Percentiles rank a stretch among this genome's conserved stretches.
These are phyloP conservation scores for Dioscorea zingiberensis DNA, from an alignment of 106 monocot genomes.

Conservation along the genomic window DNA sequence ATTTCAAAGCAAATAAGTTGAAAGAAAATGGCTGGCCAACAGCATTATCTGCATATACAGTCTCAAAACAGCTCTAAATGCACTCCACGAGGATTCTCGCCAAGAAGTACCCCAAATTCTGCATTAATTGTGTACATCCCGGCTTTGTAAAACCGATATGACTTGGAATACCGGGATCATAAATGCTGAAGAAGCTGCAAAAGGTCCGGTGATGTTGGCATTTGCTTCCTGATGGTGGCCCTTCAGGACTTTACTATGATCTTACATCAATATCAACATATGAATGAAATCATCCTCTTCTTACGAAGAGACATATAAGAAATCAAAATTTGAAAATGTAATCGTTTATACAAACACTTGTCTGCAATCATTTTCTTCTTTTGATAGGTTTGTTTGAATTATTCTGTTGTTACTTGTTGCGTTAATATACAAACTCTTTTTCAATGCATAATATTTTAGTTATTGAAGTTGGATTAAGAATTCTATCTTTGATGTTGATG, in stretches of 20 bases:
- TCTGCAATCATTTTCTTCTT: no score
- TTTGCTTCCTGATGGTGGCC: conserved; percentile 24
- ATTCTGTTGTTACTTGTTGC: no score
- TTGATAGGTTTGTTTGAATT: no score
- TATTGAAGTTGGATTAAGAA: no score
- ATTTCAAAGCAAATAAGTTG: conserved; percentile 11
- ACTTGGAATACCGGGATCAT: conserved; percentile 16
- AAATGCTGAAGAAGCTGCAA: conserved; percentile 23
- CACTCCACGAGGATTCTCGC: conserved; percentile 24
- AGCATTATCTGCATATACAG: conserved; percentile 11
- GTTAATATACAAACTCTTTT: no score
- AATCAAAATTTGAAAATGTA: no score
- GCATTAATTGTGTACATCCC: conserved; percentile 33
- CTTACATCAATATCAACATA: conserved; percentile 4
- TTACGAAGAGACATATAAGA: no score
- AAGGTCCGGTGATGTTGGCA: conserved; percentile 28
- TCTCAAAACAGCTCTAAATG: conserved; percentile 22
- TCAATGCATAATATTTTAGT: no score
- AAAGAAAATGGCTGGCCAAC: conserved; percentile 24
- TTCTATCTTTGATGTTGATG: no score
- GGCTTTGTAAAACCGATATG: conserved; percentile 28
- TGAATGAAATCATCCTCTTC: not conserved
- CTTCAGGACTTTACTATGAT: conserved; percentile 33
- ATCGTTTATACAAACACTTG: no score
- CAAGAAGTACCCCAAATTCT: conserved; percentile 6